phyloP scores from a whole-genome alignment of 164 flowering plant genomes.

The Malania oleifera region DNA sequence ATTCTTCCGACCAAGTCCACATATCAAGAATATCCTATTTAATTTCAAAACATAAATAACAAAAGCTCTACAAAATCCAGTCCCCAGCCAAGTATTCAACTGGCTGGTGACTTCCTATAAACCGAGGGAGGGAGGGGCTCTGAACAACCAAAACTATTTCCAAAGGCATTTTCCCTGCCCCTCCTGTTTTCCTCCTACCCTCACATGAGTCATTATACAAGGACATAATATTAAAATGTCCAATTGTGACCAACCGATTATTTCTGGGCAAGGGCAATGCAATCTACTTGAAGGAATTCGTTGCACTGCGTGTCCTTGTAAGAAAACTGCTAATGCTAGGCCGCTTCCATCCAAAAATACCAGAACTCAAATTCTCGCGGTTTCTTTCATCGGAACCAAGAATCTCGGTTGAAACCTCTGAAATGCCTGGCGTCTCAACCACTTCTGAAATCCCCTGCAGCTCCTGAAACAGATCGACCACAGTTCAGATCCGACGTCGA shows the following conservation, averaged over 20 bases:
- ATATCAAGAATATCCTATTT: neutral
- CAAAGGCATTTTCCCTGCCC: neutral
- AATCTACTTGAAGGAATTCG: constrained; percentile 25
- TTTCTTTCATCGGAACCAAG: constrained; percentile 22
- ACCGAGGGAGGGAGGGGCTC: neutral
- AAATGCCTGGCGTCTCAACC: constrained; percentile 10
- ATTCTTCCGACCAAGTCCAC: neutral
- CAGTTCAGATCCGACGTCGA: neutral
- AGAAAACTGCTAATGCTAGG: constrained; percentile 26
- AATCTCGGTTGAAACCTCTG: constrained; percentile 20
- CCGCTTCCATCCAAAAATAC: constrained; percentile 31
- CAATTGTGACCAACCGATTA: neutral
- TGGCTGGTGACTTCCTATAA: constrained; percentile 11
- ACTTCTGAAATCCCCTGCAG: constrained; percentile 25
- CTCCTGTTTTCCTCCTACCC: neutral
- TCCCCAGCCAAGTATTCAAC: neutral
- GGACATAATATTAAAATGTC: neutral
- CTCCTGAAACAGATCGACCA: constrained; percentile 24
- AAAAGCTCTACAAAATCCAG: constrained; percentile 22
- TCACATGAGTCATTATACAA: neutral
- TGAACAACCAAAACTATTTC: neutral
- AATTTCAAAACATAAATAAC: too few relatives aligned
- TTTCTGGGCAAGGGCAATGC: neutral
- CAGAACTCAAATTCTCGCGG: constrained; percentile 25
- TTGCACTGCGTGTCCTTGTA: constrained; percentile 40